A percentile compares a stretch with the other conserved stretches of the same genome.
phyloP scores from a whole-genome alignment of 768 basidiomycete species.

The Suillus hirtellus region DNA sequence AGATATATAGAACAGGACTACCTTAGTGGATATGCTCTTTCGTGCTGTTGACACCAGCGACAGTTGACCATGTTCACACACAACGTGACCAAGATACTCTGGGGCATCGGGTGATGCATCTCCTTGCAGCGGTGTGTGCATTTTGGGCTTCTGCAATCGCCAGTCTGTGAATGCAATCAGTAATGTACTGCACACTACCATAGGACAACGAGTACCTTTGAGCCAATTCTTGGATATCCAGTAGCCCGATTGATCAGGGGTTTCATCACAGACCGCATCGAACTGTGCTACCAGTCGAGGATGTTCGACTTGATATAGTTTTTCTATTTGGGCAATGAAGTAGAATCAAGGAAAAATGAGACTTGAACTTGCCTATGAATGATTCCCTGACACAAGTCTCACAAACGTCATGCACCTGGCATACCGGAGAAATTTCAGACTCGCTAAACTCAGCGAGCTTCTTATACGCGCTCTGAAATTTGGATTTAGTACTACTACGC shows the following conservation, averaged over 20 bases:
- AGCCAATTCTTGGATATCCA: slow-evolving; percentile 84
- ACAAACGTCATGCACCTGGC: slow-evolving; percentile 59
- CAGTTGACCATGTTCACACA: slow-evolving; percentile 70
- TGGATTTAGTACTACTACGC: not conserved
- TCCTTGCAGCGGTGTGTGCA: slow-evolving; percentile 57
- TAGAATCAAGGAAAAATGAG: slow-evolving; percentile 7
- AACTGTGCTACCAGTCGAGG: slow-evolving; percentile 59
- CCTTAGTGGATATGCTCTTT: slow-evolving; percentile 62
- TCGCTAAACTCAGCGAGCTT: slow-evolving; percentile 38
- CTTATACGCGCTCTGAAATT: slow-evolving; percentile 25
- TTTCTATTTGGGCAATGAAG: slow-evolving; percentile 45
- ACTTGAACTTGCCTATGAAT: slow-evolving; percentile 52
- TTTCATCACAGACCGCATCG: slow-evolving; percentile 49
- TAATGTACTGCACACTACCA: slow-evolving; percentile 11
- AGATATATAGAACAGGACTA: slow-evolving; percentile 25
- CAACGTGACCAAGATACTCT: slow-evolving; percentile 58
- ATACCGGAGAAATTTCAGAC: slow-evolving; percentile 47
- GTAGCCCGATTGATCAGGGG: slow-evolving; percentile 46
- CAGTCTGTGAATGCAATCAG: slow-evolving; percentile 56
- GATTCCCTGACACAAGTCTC: slow-evolving; percentile 51
- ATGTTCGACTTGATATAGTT: slow-evolving; percentile 68
- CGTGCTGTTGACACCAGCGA: slow-evolving; percentile 57
- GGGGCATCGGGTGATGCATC: slow-evolving; percentile 70
- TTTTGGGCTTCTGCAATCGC: slow-evolving; percentile 68
- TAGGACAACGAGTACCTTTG: slow-evolving; percentile 50